Evolutionary conservation across 495 filamentous ascomycete species (phyloP).

Genomic region (Xylaria acuta): DNA sequence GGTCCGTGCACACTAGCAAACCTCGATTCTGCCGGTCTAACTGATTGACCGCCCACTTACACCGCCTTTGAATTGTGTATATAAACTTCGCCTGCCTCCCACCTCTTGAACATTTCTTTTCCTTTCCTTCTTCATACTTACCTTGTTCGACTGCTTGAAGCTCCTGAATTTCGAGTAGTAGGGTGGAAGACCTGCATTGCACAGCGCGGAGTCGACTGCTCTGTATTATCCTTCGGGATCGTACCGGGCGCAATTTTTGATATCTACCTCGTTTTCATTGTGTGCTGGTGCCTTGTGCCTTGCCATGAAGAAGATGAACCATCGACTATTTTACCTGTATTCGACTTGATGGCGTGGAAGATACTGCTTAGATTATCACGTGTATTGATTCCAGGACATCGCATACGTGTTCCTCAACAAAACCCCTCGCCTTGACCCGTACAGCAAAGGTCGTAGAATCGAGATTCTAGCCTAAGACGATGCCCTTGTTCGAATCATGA

Average conservation of each 20-base stretch:
- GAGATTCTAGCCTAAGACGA: too few relatives aligned
- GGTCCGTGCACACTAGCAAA: not conserved
- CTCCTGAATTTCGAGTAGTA: constrained; percentile 67
- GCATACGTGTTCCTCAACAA: not conserved
- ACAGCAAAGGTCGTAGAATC: too few relatives aligned
- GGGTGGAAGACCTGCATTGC: constrained; percentile 77
- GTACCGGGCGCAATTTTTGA: constrained; percentile 53
- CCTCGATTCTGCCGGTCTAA: constrained; percentile 27
- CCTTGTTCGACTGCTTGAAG: constrained; percentile 69
- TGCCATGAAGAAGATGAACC: constrained; percentile 37
- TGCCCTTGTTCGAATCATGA: too few relatives aligned
- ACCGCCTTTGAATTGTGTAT: constrained; percentile 29
- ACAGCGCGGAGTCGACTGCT: constrained; percentile 73
- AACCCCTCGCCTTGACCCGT: not conserved
- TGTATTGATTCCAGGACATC: too few relatives aligned
- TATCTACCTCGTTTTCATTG: constrained; percentile 35
- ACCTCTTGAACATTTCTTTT: constrained; percentile 23
- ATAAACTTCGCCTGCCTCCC: constrained; percentile 31
- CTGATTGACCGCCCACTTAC: constrained; percentile 10
- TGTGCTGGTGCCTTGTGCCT: constrained; percentile 33
- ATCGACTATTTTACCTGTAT: not conserved
- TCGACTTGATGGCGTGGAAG: too few relatives aligned
- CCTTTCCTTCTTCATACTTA: constrained; percentile 75
- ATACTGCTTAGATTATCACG: too few relatives aligned
- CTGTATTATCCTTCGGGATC: constrained; percentile 76